Evolutionary conservation across 106 monocot species (phyloP).

Genomic region (Dendrobium huoshanense): DNA sequence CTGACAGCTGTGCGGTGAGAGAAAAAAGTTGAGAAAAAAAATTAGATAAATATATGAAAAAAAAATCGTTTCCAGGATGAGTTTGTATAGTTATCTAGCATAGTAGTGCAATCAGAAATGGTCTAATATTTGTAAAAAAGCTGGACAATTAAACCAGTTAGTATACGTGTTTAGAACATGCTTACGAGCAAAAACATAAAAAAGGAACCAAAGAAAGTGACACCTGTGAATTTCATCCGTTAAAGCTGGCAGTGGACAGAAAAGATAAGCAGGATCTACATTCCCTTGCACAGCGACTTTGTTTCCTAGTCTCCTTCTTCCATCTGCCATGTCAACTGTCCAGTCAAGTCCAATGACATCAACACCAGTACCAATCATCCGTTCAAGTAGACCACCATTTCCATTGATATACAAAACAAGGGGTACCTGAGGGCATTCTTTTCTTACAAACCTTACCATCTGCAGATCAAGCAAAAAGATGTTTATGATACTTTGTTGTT

Average conservation of each 20-base stretch:
- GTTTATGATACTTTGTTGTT: not conserved
- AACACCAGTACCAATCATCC: conserved; percentile 72
- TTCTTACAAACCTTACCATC: conserved; percentile 65
- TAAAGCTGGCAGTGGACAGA: conserved; percentile 69
- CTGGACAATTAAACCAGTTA: not conserved
- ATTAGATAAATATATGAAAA: not conserved
- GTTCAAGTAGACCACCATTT: conserved; percentile 81
- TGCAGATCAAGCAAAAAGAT: conserved; percentile 21
- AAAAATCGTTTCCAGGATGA: not conserved
- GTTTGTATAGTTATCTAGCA: not conserved
- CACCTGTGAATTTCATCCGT: conserved; percentile 94
- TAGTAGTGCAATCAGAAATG: not conserved
- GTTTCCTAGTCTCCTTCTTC: conserved; percentile 68
- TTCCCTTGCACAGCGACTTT: conserved; percentile 76
- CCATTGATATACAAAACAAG: conserved; percentile 87
- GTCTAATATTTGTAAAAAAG: not conserved
- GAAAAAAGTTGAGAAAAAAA: not conserved
- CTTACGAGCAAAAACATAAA: not conserved
- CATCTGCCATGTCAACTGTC: conserved; percentile 97
- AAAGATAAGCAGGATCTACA: conserved; percentile 88
- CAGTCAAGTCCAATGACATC: conserved; percentile 97
- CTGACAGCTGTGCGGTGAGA: no score
- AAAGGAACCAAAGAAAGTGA: not conserved
- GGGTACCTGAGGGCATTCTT: conserved; percentile 64
- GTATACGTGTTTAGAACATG: not conserved